These are phyloP conservation scores for Kregervanrija delftensis DNA, from an alignment of 805 yeast species.

Conservation along the genomic window DNA sequence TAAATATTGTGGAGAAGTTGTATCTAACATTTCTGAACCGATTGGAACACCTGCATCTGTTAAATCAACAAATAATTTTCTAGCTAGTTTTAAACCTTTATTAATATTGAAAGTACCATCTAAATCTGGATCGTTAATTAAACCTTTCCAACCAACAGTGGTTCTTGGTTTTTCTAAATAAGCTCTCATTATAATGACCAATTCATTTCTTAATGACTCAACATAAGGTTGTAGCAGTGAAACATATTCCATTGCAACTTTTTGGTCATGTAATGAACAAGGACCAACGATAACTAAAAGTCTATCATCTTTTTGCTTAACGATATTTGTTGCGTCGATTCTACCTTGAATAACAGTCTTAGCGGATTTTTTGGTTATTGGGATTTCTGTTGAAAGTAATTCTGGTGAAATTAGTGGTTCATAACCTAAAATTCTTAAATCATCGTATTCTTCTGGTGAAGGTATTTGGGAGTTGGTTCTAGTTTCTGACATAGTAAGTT, in stretches of 20 bases:
- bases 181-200: slow-evolving; percentile 91
- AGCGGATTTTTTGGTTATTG: slow-evolving; percentile 48
- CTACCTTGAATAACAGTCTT: slow-evolving; percentile 73
- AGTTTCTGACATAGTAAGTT: slow-evolving; percentile 1
- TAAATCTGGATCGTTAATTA: slow-evolving; percentile 93
- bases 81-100: slow-evolving; percentile 83
- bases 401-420: slow-evolving; percentile 95
- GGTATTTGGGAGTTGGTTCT: slow-evolving; percentile 33
- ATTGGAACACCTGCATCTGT: slow-evolving; percentile 81
- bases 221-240: slow-evolving; percentile 56
- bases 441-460: slow-evolving; percentile 61
- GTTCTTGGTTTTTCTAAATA: slow-evolving; percentile 98
- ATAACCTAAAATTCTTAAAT: slow-evolving; percentile 77
- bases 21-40: slow-evolving; percentile 97
- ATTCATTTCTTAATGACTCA: slow-evolving; percentile 66
- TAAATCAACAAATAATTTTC: slow-evolving; percentile 77
- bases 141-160: slow-evolving; percentile 98
- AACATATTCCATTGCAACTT: slow-evolving; percentile 86
- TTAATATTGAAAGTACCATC: slow-evolving; percentile 90
- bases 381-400: slow-evolving; percentile 76
- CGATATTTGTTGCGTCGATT: slow-evolving; percentile 66
- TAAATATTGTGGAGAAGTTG: slow-evolving; percentile 93
- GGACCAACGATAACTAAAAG: slow-evolving; percentile 89
- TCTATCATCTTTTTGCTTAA: slow-evolving; percentile 75
- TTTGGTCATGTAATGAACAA: slow-evolving; percentile 91